Evolutionary conservation across 2,329 filamentous ascomycete species (phyloP), one percentile per base, ranked within the genome.

Genomic region (Arthroderma uncinatum): DNA sequence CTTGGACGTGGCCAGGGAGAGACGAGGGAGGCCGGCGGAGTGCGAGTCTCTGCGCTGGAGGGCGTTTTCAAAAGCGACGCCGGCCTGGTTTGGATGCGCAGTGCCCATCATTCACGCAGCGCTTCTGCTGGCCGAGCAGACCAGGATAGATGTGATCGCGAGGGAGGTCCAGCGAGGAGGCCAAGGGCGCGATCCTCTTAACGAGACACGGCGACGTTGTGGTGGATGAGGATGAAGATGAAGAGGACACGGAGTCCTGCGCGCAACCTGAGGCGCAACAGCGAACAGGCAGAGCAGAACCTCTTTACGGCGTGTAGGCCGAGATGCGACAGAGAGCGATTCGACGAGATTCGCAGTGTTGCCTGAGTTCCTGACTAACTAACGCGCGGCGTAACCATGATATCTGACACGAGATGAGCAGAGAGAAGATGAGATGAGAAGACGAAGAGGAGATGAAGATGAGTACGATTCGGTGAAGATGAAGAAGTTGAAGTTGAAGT

Each of bases 1-100:
- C 64, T 70, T 70, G 40, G 68, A 64, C 53, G 67, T 54, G 30
- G 59, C 58, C 8, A 59, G 42, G 4, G 61, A 55, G 48, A 62
- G 59, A 25, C 56, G 59, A 14, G 60, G 39, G 2, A 56, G 30
- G 23, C 42, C 48, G 8, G 55, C 37, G 5, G 58, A 58, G 30
- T 37, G 55, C 4, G 58, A 60, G 9, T 39, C 40, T 42, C 55
- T 62, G 53, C 60, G 60, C 34, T 60, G 55, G 19, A 58, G 44
- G 14, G 54, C 9, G 28, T 42, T 54, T 19, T 60, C 58, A 52
- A 52, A 59, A 37, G 58, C 54, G 34, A 53, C 37, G 34, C 57
- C 59, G 8, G 57, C 16, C 19, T 62, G 60, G 50, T 53, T 56
- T 23, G 55, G 53, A 53, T 59, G 60, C 33, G 48, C 53, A 16